Conservation (phyloP, 2,329 filamentous ascomycete genomes). For the Aspergillus flavus region DNA sequence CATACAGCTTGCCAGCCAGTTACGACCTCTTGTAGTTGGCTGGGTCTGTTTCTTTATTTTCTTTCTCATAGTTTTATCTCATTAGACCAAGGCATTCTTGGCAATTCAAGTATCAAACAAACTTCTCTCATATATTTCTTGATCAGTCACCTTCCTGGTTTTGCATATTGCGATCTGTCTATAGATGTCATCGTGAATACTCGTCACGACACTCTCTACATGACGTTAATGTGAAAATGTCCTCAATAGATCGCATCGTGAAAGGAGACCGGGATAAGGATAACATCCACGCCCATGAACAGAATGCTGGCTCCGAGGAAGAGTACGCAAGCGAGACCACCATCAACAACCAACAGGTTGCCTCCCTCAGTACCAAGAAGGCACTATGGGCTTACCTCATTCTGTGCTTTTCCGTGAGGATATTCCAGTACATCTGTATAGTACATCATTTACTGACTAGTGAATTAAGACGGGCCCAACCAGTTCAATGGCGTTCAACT, state of each 20-base stretch:
- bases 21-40: not conserved
- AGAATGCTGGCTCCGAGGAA: not conserved
- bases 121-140: not conserved
- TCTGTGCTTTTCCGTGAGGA: constrained; percentile 19
- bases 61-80: not conserved
- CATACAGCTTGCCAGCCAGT: not conserved
- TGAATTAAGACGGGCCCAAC: constrained; percentile 2
- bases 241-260: not conserved
- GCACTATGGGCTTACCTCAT: constrained; percentile 20
- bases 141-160: not conserved
- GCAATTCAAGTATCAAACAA: not conserved
- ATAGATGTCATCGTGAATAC: not conserved
- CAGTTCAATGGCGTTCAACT: constrained; percentile 15
- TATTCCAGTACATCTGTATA: not conserved
- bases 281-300: not conserved
- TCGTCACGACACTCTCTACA: not conserved
- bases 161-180: not conserved
- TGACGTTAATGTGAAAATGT: not conserved
- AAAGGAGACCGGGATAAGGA: not conserved
- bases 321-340: not conserved
- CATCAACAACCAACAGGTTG: not conserved
- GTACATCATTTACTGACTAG: not conserved
- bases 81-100: not conserved
- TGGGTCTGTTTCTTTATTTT: not conserved
- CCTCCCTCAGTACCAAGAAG: not conserved